Evolutionary conservation across 495 filamentous ascomycete genomes (phyloP).

Genomic region (Halenospora varia): DNA sequence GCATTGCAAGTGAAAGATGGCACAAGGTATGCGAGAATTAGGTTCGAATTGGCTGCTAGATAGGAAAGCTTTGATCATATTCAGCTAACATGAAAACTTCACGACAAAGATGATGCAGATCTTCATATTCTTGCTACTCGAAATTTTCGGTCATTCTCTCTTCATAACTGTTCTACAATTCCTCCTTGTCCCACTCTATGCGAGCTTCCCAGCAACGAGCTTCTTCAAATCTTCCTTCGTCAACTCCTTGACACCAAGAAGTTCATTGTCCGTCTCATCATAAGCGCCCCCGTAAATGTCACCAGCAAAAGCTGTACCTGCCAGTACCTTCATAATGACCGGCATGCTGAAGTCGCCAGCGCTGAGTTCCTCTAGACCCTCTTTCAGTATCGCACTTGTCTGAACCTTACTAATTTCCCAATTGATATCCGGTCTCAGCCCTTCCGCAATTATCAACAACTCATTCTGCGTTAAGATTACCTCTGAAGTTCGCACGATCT

Average conservation of each 20-base stretch:
- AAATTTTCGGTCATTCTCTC: background rate
- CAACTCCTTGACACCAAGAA: conserved; percentile 32
- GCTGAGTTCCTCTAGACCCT: conserved; percentile 18
- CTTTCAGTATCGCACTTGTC: conserved; percentile 31
- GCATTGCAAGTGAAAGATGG: background rate
- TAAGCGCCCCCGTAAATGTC: conserved; percentile 40
- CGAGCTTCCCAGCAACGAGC: conserved; percentile 19
- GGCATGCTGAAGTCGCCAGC: conserved; percentile 18
- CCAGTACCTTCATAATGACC: conserved; percentile 22
- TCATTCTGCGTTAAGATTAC: conserved; percentile 37
- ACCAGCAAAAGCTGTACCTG: conserved; percentile 35
- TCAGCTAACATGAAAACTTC: background rate
- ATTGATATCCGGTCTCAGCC: conserved; percentile 31
- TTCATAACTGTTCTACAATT: background rate
- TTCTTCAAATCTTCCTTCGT: conserved; percentile 13
- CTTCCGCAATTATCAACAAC: conserved; percentile 35
- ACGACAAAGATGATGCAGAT: conserved; percentile 4
- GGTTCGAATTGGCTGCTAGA: background rate
- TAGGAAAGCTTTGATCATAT: background rate
- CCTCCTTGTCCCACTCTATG: conserved; percentile 8
- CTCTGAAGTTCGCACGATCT: conserved; percentile 36
- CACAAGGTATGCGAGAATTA: background rate
- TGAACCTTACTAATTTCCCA: conserved; percentile 25
- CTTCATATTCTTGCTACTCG: conserved; percentile 4
- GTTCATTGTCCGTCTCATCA: conserved; percentile 32